Evolutionary conservation across 1,139 yeast genomes (phyloP).

Genomic region (Suzukiozyma palmioleophila): DNA sequence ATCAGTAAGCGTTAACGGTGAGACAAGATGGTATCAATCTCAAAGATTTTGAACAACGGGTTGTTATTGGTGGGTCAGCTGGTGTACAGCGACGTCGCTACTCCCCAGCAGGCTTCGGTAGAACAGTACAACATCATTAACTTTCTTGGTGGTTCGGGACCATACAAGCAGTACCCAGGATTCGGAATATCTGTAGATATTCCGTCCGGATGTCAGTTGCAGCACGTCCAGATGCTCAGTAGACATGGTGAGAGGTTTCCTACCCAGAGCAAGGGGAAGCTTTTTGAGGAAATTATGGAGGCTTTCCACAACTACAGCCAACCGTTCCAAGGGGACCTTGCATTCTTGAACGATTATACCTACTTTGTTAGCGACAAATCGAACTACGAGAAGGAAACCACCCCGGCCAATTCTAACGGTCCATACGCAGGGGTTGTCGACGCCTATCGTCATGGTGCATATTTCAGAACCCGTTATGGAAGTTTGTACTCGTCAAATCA

Average conservation of each 20-base stretch:
- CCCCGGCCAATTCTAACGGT: slow-evolving; percentile 23
- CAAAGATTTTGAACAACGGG: slow-evolving; percentile 28
- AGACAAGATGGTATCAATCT: slow-evolving; percentile 32
- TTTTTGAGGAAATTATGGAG: slow-evolving; percentile 14
- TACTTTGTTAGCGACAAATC: slow-evolving; percentile 25
- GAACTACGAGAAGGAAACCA: slow-evolving; percentile 28
- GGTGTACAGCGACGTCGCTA: slow-evolving; percentile 27
- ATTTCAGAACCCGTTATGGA: slow-evolving; percentile 30
- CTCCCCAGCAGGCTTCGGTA: slow-evolving; percentile 34
- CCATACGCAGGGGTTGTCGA: slow-evolving; percentile 27
- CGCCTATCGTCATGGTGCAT: slow-evolving; percentile 30
- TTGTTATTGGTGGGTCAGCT: slow-evolving; percentile 25
- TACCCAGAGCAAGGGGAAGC: slow-evolving; percentile 23
- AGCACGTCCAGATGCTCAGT: slow-evolving; percentile 59
- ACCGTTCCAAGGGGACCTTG: slow-evolving; percentile 27
- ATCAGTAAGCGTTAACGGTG: too few relatives aligned
- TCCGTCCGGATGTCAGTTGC: slow-evolving; percentile 52
- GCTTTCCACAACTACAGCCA: slow-evolving; percentile 20
- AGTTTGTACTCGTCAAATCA: slow-evolving; percentile 18
- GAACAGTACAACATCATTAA: slow-evolving; percentile 39
- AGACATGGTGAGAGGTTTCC: slow-evolving; percentile 81
- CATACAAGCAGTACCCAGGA: slow-evolving; percentile 43
- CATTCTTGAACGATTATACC: slow-evolving; percentile 29
- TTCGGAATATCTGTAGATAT: slow-evolving; percentile 41
- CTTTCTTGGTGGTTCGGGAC: slow-evolving; percentile 46